Percentiles rank a stretch among this genome's conserved stretches.
These are phyloP conservation scores for Puccinia triticina DNA, from an alignment of 1,284 basidiomycete species.

Conservation along the genomic window DNA sequence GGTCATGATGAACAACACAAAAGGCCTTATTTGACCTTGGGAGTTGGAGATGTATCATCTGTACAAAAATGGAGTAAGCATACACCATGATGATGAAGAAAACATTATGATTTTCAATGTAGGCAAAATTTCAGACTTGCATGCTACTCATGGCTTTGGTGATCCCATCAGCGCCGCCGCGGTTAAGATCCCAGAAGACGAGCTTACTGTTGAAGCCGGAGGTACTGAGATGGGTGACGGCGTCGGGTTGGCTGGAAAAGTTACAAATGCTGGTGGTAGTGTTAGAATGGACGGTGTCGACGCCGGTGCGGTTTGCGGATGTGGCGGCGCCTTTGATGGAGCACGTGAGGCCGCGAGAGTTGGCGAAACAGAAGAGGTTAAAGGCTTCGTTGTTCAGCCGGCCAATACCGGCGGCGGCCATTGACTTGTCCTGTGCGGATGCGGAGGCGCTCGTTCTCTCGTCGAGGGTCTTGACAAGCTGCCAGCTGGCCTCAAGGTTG, in stretches of 20 bases:
- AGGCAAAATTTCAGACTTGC: background rate
- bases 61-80: too few relatives aligned
- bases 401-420: conserved; percentile 67
- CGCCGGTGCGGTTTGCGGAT: conserved; percentile 65
- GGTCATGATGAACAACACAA: too few relatives aligned
- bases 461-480: conserved; percentile 77
- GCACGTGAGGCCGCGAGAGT: conserved; percentile 74
- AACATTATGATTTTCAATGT: too few relatives aligned
- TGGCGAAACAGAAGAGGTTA: conserved; percentile 90
- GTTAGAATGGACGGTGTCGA: conserved; percentile 90
- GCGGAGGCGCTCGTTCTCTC: conserved; percentile 63
- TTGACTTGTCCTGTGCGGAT: conserved; percentile 56
- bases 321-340: conserved; percentile 55
- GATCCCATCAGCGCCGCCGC: conserved; percentile 58
- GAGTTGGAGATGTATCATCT: too few relatives aligned
- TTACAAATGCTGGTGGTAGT: conserved; percentile 88
- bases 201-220: conserved; percentile 93
- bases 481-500: conserved; percentile 70
- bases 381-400: conserved; percentile 89
- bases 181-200: conserved; percentile 82
- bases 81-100: too few relatives aligned
- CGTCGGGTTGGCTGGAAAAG: conserved; percentile 67
- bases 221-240: conserved; percentile 74
- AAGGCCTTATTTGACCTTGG: too few relatives aligned
- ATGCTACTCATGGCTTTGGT: conserved; percentile 43